phyloP scores from a whole-genome alignment of 129 eudicot genomes.

The Tagetes patula region DNA sequence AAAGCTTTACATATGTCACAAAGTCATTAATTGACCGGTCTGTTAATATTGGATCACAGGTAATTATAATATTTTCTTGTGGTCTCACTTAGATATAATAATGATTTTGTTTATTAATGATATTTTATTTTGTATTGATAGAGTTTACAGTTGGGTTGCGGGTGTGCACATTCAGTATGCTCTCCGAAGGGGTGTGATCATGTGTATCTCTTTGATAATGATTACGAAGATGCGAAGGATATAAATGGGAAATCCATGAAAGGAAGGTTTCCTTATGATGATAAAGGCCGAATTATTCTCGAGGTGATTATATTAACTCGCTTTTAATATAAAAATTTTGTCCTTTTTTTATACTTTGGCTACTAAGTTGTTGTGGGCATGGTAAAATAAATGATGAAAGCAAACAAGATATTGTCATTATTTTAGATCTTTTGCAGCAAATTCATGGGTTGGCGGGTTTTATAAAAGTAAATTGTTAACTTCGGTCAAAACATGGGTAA shows the following conservation, averaged over 20 bases:
- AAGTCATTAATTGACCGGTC: slow-evolving; percentile 71
- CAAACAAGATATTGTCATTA: no score
- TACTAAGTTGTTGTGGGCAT: no score
- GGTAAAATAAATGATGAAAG: no score
- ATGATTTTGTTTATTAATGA: slow-evolving; percentile 1
- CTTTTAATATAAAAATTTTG: neutral
- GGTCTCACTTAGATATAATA: neutral
- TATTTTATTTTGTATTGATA: slow-evolving; percentile 24
- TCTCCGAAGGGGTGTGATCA: slow-evolving; percentile 78
- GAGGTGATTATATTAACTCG: slow-evolving; percentile 52
- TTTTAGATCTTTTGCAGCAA: no score
- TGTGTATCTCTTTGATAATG: slow-evolving; percentile 91
- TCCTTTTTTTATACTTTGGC: neutral
- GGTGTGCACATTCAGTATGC: slow-evolving; percentile 62
- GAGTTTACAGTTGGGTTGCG: slow-evolving; percentile 88
- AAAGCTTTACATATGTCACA: slow-evolving; percentile 69
- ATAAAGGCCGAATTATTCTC: slow-evolving; percentile 71
- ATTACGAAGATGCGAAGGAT: slow-evolving; percentile 95
- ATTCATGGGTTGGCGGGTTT: no score
- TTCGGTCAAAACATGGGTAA: no score
- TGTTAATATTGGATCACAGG: slow-evolving; percentile 60
- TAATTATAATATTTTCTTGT: slow-evolving; percentile 21
- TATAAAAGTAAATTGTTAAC: no score
- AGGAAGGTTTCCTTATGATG: slow-evolving; percentile 92
- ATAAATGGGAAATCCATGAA: slow-evolving; percentile 74